Percentiles rank a stretch among this genome's conserved stretches.
These are phyloP conservation scores for Ophiostoma himal-ulmi DNA, from an alignment of 2,329 filamentous ascomycete genomes.

Conservation along the genomic window DNA sequence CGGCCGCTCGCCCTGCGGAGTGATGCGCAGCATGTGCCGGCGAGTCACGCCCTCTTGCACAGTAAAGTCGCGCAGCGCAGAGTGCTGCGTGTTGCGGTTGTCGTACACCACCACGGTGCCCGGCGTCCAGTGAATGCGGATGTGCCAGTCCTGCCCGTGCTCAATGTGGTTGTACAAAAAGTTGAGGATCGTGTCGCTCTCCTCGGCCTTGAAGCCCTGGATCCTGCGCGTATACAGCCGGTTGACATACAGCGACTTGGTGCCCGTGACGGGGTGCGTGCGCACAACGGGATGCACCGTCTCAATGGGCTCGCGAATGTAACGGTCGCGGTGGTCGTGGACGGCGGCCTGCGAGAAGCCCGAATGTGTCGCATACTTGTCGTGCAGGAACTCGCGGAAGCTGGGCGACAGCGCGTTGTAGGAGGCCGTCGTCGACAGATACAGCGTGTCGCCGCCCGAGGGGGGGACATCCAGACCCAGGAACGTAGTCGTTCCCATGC, in stretches of 20 bases:
- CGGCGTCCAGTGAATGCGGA: slow-evolving; percentile 43
- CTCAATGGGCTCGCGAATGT: slow-evolving; percentile 39
- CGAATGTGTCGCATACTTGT: slow-evolving; percentile 26
- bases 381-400: slow-evolving; percentile 25
- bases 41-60: slow-evolving; percentile 23
- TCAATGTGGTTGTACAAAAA: slow-evolving; percentile 43
- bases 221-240: slow-evolving; percentile 62
- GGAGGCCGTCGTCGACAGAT: slow-evolving; percentile 25
- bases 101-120: slow-evolving; percentile 42
- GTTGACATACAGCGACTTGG: slow-evolving; percentile 41
- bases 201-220: slow-evolving; percentile 65
- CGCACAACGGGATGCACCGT: slow-evolving; percentile 42
- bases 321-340: slow-evolving; percentile 34
- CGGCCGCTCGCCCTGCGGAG: slow-evolving; percentile 33
- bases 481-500: slow-evolving; percentile 27
- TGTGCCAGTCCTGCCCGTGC: slow-evolving; percentile 42
- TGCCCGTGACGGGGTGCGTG: slow-evolving; percentile 41
- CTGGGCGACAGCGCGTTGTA: slow-evolving; percentile 28
- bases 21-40: slow-evolving; percentile 31
- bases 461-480: slow-evolving; percentile 26
- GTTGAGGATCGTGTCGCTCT: slow-evolving; percentile 34
- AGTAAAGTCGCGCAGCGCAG: slow-evolving; percentile 26
- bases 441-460: slow-evolving; percentile 28
- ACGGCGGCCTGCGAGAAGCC: slow-evolving; percentile 24
- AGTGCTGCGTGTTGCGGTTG: slow-evolving; percentile 29